Conservation (phyloP, 1,139 yeast species). For the Debaryomycetaceae sp. region DNA sequence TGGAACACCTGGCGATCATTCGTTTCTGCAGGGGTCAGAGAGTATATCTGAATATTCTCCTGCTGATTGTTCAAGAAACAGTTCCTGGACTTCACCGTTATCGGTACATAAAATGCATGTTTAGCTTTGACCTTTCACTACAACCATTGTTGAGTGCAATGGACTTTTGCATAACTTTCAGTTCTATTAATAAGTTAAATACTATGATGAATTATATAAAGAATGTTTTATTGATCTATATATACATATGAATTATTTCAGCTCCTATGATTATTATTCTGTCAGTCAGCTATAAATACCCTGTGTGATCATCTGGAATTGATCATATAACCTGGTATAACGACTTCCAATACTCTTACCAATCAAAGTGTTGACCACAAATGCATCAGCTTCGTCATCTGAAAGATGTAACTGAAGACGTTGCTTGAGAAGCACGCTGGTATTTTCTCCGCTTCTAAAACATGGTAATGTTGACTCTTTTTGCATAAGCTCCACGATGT, state of each 20-base stretch:
- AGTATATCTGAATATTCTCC: conserved; percentile 9
- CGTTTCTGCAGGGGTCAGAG: conserved; percentile 6
- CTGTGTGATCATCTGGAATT: conserved; percentile 88
- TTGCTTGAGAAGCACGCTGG: conserved; percentile 73
- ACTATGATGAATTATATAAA: conserved; percentile 1
- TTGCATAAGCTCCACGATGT: conserved; percentile 90
- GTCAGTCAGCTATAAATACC: conserved; percentile 69
- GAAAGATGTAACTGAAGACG: conserved; percentile 73
- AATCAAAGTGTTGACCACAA: conserved; percentile 71
- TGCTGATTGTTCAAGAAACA: conserved; percentile 5
- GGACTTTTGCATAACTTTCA: conserved; percentile 1
- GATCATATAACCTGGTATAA: conserved; percentile 90
- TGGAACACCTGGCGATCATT: background rate
- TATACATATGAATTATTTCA: background rate
- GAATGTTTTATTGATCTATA: background rate
- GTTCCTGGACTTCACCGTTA: conserved; percentile 10
- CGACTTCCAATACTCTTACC: conserved; percentile 83
- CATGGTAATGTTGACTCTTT: conserved; percentile 88
- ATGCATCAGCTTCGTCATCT: conserved; percentile 71
- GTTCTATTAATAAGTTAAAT: conserved; percentile 2
- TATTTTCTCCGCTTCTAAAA: conserved; percentile 80
- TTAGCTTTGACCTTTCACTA: conserved; percentile 1
- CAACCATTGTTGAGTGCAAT: background rate
- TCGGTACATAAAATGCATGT: conserved; percentile 8
- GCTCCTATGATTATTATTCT: background rate